These are phyloP conservation scores for Neospermospora avenae DNA, from an alignment of 2,329 filamentous ascomycete genomes.

Conservation along the genomic window DNA sequence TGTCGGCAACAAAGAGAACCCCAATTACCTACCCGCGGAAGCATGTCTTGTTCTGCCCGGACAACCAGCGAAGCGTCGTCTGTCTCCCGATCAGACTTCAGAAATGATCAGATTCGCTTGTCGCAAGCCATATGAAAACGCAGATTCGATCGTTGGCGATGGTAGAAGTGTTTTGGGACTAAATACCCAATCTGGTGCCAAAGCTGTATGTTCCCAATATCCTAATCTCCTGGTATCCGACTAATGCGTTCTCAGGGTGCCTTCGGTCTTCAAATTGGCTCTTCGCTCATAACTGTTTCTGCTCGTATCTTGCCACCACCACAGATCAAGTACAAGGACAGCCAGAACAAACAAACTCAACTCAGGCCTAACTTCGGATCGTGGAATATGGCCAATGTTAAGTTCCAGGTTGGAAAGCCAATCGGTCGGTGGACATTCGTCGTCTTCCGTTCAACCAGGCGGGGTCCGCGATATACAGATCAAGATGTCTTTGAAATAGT, in stretches of 20 bases:
- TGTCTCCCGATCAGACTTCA: conserved; percentile 58
- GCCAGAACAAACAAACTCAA: conserved; percentile 20
- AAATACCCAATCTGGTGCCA: conserved; percentile 41
- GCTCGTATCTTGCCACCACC: conserved; percentile 67
- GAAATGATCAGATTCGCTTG: conserved; percentile 73
- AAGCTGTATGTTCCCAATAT: conserved; percentile 29
- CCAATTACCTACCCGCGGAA: conserved; percentile 65
- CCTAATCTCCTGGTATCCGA: neutral
- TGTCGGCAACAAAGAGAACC: conserved; percentile 53
- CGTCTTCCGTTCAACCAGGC: conserved; percentile 16
- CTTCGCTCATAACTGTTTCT: conserved; percentile 61
- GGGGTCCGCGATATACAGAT: conserved; percentile 7
- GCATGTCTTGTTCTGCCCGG: conserved; percentile 61
- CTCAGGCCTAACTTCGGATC: conserved; percentile 46
- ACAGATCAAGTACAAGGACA: conserved; percentile 51
- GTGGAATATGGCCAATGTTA: conserved; percentile 65
- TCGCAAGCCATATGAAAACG: conserved; percentile 63
- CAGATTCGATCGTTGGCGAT: conserved; percentile 57
- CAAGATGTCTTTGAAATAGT: conserved; percentile 16
- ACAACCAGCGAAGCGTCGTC: conserved; percentile 58
- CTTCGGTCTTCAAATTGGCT: conserved; percentile 63
- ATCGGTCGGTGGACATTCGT: conserved; percentile 48
- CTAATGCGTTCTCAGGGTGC: conserved; percentile 4
- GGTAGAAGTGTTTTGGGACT: conserved; percentile 58
- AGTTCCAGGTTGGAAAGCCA: conserved; percentile 50